Percentiles rank a stretch among this genome's conserved stretches.
These are phyloP conservation scores for Lepiota brunneoincarnata DNA, from an alignment of 768 basidiomycete genomes.

Conservation along the genomic window DNA sequence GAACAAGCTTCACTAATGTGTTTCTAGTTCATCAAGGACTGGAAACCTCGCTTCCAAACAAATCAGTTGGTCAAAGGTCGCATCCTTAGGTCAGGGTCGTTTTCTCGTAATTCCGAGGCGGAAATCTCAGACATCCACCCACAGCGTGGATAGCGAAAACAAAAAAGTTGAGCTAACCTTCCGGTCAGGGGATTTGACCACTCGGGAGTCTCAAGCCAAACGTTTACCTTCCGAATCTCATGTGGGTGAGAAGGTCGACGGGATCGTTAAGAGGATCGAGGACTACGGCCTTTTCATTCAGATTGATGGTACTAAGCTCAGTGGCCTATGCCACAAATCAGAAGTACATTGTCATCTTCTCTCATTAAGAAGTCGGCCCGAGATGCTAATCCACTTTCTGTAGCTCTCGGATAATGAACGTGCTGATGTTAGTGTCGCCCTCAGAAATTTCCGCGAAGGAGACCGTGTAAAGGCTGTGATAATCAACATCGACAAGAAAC, in stretches of 20 bases:
- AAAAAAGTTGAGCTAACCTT: slow-evolving; percentile 93
- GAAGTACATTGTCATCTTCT: slow-evolving; percentile 49
- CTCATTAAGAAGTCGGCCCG: not conserved
- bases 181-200: slow-evolving; percentile 58
- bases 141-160: slow-evolving; percentile 64
- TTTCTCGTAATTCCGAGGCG: not conserved
- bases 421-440: slow-evolving; percentile 73
- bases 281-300: slow-evolving; percentile 92
- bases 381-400: slow-evolving; percentile 1
- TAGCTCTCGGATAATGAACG: slow-evolving; percentile 88
- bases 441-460: slow-evolving; percentile 81
- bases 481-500: slow-evolving; percentile 68
- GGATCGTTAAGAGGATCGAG: slow-evolving; percentile 78
- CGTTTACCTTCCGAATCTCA: slow-evolving; percentile 53
- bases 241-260: slow-evolving; percentile 80
- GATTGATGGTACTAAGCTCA: slow-evolving; percentile 80
- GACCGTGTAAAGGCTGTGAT: slow-evolving; percentile 83
- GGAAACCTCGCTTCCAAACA: slow-evolving; percentile 77
- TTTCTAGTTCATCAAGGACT: slow-evolving; percentile 88
- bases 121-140: not conserved
- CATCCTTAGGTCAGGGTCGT: slow-evolving; percentile 60
- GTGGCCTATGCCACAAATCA: slow-evolving; percentile 92
- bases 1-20: slow-evolving; percentile 4
- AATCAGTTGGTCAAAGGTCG: slow-evolving; percentile 88
- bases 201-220: slow-evolving; percentile 23